A percentile compares a stretch with the other conserved stretches of the same genome.
Evolutionary conservation across 805 yeast species (phyloP).

Genomic region (Geotrichum ghanense): DNA sequence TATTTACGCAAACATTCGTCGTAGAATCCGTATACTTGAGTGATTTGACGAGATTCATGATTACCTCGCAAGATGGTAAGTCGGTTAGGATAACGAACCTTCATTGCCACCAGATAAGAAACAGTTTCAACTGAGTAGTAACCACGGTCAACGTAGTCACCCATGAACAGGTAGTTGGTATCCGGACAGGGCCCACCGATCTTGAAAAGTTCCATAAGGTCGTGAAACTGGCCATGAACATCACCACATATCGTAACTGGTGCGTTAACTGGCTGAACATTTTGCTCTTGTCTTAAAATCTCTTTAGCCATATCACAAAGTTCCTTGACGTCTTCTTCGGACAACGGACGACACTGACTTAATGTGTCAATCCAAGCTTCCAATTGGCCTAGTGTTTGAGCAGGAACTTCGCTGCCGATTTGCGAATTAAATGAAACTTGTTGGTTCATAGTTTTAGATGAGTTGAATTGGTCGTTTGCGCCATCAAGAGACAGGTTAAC

Average conservation of each 20-base stretch:
- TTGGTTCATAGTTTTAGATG: slow-evolving; percentile 2
- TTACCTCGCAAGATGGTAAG: slow-evolving; percentile 91
- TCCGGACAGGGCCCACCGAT: slow-evolving; percentile 95
- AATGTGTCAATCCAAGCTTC: slow-evolving; percentile 87
- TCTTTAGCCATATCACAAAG: slow-evolving; percentile 87
- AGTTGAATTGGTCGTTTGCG: slow-evolving; percentile 35
- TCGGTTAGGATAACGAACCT: slow-evolving; percentile 85
- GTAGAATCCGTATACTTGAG: slow-evolving; percentile 93
- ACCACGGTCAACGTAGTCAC: slow-evolving; percentile 89
- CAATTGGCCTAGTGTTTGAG: slow-evolving; percentile 49
- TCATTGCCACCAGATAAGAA: slow-evolving; percentile 84
- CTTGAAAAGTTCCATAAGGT: slow-evolving; percentile 85
- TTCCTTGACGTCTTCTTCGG: slow-evolving; percentile 69
- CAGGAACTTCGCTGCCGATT: slow-evolving; percentile 38
- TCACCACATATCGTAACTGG: slow-evolving; percentile 98
- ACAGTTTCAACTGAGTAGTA: slow-evolving; percentile 87
- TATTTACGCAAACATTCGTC: slow-evolving; percentile 93
- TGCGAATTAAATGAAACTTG: slow-evolving; percentile 23
- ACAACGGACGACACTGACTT: slow-evolving; percentile 70
- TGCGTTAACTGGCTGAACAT: slow-evolving; percentile 88
- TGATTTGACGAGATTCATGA: slow-evolving; percentile 92
- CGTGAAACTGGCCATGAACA: slow-evolving; percentile 95
- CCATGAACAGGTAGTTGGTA: slow-evolving; percentile 81
- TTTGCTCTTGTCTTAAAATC: slow-evolving; percentile 80
- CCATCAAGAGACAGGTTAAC: slow-evolving; percentile 68